Evolutionary conservation across 495 filamentous ascomycete species (phyloP).

Genomic region (Cercophora newfieldiana): DNA sequence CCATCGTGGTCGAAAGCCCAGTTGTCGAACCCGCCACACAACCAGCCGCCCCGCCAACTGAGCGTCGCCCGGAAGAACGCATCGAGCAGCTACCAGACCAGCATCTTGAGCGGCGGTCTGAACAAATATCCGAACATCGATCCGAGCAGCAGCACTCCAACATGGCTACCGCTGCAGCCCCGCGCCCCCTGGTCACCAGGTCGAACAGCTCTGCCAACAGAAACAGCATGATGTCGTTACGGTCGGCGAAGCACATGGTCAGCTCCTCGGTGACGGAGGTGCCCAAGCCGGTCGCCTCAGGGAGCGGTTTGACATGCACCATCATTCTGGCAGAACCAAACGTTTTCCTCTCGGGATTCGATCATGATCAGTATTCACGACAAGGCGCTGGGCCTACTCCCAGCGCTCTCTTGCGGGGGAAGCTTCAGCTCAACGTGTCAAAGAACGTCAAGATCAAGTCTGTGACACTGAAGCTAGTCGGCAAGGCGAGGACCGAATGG

Average conservation of each 20-base stretch:
- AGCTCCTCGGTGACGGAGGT: slow-evolving; percentile 45
- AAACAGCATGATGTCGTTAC: slow-evolving; percentile 47
- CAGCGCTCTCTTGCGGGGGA: slow-evolving; percentile 84
- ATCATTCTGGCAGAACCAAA: slow-evolving; percentile 85
- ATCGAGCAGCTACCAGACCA: not conserved
- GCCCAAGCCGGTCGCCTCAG: slow-evolving; percentile 71
- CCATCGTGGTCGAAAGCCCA: not conserved
- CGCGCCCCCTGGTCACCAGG: slow-evolving; percentile 17
- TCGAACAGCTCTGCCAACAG: slow-evolving; percentile 27
- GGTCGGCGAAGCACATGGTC: slow-evolving; percentile 43
- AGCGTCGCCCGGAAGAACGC: not conserved
- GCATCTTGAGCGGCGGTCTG: not conserved
- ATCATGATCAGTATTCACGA: slow-evolving; percentile 68
- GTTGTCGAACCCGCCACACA: not conserved
- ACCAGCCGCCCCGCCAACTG: not conserved
- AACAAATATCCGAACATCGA: not conserved
- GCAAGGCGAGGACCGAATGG: slow-evolving; percentile 90
- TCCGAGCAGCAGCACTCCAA: slow-evolving; percentile 20
- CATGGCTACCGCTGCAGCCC: slow-evolving; percentile 28
- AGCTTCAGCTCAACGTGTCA: slow-evolving; percentile 75
- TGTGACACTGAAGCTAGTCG: slow-evolving; percentile 83
- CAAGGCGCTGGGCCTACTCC: slow-evolving; percentile 50
- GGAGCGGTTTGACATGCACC: slow-evolving; percentile 69
- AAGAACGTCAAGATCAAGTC: slow-evolving; percentile 95
- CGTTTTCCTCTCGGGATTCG: slow-evolving; percentile 87